A percentile compares a stretch with the other conserved stretches of the same genome.
Evolutionary conservation across 176 grass and related monocot species (phyloP).

Genomic region (Hordeum marinum): DNA sequence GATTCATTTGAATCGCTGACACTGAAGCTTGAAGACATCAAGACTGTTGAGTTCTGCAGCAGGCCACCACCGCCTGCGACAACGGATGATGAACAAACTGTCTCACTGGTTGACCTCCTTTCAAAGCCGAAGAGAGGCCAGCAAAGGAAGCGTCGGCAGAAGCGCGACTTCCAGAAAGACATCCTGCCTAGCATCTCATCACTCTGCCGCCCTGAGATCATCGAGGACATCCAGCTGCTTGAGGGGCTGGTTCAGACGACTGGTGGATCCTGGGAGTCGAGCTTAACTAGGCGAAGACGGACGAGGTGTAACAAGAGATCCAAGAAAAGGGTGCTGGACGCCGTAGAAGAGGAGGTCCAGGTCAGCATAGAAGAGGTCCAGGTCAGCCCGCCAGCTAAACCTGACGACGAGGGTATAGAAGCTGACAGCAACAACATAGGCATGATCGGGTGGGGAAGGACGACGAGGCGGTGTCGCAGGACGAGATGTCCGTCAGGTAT

Average conservation of each 20-base stretch:
- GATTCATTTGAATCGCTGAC: conserved; percentile 7
- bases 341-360: not conserved
- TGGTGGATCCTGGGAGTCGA: conserved; percentile 14
- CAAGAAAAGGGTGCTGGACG: not conserved
- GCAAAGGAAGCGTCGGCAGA: conserved; percentile 18
- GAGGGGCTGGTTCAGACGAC: conserved; percentile 16
- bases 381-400: not conserved
- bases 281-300: not conserved
- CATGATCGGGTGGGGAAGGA: conserved; percentile 23
- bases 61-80: not conserved
- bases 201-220: not conserved
- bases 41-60: not conserved
- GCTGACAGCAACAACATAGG: not conserved
- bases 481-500: not conserved
- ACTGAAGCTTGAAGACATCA: conserved; percentile 17
- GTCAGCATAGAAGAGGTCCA: not conserved
- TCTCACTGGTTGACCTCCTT: not conserved
- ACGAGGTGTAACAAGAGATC: not conserved
- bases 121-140: conserved; percentile 8
- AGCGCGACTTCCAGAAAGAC: conserved; percentile 25
- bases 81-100: not conserved
- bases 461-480: conserved; percentile 19
- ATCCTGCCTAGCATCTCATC: conserved; percentile 5
- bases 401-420: not conserved
- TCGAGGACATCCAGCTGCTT: conserved; percentile 8